Percentiles rank a stretch among this genome's conserved stretches.
These are phyloP conservation scores for Flaveria robusta DNA, from an alignment of 129 eudicot species.

Conservation along the genomic window DNA sequence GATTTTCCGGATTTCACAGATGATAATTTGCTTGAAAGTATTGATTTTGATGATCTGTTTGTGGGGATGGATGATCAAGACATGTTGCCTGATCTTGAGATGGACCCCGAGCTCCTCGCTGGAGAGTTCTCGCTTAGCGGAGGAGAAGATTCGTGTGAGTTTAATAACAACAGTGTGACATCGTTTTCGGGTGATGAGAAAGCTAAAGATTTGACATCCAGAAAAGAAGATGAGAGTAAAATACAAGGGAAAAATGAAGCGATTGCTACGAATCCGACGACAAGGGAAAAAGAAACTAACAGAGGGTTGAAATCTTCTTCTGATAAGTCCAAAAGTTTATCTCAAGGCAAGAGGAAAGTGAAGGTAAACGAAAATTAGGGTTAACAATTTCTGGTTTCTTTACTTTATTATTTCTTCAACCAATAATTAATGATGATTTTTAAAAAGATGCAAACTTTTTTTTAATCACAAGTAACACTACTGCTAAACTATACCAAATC, in stretches of 20 bases:
- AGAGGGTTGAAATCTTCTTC: slow-evolving; percentile 46
- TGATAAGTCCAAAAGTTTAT: slow-evolving; percentile 38
- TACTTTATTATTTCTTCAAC: too few relatives aligned
- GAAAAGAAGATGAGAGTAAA: slow-evolving; percentile 37
- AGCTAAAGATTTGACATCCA: slow-evolving; percentile 32
- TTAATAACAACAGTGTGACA: slow-evolving; percentile 23
- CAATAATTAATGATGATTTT: too few relatives aligned
- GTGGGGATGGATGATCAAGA: slow-evolving; percentile 69
- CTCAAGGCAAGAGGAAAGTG: slow-evolving; percentile 77
- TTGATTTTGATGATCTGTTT: slow-evolving; percentile 86
- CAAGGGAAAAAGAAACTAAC: slow-evolving; percentile 35
- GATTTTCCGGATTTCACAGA: slow-evolving; percentile 59
- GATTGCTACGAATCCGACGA: neutral
- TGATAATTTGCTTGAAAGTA: slow-evolving; percentile 77
- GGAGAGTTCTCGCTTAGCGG: slow-evolving; percentile 17
- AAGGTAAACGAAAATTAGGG: slow-evolving; percentile 54
- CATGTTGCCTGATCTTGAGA: slow-evolving; percentile 76
- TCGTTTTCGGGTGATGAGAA: neutral
- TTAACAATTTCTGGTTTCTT: too few relatives aligned
- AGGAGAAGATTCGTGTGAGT: slow-evolving; percentile 34
- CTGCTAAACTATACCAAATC: too few relatives aligned
- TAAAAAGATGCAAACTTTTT: too few relatives aligned
- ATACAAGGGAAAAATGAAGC: neutral
- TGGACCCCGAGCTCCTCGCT: slow-evolving; percentile 79
- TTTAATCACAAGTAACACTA: too few relatives aligned